Evolutionary conservation across 768 basidiomycete genomes (phyloP).

Genomic region (Gelatoporia subvermispora): DNA sequence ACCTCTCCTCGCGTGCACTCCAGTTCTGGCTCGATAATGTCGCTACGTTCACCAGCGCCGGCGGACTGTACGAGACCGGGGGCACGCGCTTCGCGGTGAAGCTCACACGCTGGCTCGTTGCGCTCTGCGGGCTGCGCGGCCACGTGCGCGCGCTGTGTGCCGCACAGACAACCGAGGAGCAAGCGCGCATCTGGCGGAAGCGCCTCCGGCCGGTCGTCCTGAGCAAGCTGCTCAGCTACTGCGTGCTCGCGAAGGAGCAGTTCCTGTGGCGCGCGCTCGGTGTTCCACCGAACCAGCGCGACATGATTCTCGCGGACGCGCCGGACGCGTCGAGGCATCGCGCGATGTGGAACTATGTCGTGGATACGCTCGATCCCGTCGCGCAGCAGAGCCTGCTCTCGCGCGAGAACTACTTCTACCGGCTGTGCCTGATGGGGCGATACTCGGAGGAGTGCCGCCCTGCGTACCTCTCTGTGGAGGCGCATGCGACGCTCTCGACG

Average conservation of each 20-base stretch:
- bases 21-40: slow-evolving; percentile 72
- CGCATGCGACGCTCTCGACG: slow-evolving; percentile 8
- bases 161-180: slow-evolving; percentile 49
- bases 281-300: slow-evolving; percentile 60
- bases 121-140: slow-evolving; percentile 50
- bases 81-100: slow-evolving; percentile 65
- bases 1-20: slow-evolving; percentile 67
- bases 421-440: slow-evolving; percentile 9
- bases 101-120: slow-evolving; percentile 53
- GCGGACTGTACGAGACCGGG: slow-evolving; percentile 38
- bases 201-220: slow-evolving; percentile 59
- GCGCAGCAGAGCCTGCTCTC: slow-evolving; percentile 17
- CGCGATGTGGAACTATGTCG: slow-evolving; percentile 24
- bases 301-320: slow-evolving; percentile 30
- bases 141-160: slow-evolving; percentile 54
- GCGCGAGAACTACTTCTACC: slow-evolving; percentile 14
- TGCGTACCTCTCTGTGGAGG: slow-evolving; percentile 9
- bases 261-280: slow-evolving; percentile 80
- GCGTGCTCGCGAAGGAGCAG: slow-evolving; percentile 54
- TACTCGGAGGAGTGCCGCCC: slow-evolving; percentile 9
- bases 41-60: slow-evolving; percentile 32
- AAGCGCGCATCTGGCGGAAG: slow-evolving; percentile 56
- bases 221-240: slow-evolving; percentile 29
- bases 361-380: slow-evolving; percentile 26
- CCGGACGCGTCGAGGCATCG: slow-evolving; percentile 24